These are phyloP conservation scores for Cryphonectria carpinicola DNA, from an alignment of 2,329 filamentous ascomycete species.

Conservation along the genomic window DNA sequence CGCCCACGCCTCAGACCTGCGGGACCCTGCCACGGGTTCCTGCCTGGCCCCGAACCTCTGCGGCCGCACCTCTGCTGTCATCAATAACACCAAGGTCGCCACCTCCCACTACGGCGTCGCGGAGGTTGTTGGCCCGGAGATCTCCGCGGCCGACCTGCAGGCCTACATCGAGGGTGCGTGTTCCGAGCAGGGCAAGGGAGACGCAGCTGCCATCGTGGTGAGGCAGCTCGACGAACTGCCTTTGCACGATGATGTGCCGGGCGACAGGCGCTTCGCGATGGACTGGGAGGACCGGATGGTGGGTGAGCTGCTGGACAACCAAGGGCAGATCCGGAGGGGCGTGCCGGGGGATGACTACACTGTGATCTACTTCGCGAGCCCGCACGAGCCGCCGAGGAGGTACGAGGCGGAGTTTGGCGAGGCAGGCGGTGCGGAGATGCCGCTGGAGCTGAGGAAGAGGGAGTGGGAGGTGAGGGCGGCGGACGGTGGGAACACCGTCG, in stretches of 20 bases:
- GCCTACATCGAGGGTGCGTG: conserved; percentile 54
- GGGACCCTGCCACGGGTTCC: conserved; percentile 46
- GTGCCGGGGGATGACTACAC: conserved; percentile 61
- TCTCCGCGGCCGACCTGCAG: conserved; percentile 47
- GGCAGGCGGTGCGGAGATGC: conserved; percentile 46
- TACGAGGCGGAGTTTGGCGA: conserved; percentile 71
- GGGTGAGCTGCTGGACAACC: conserved; percentile 46
- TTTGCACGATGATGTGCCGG: conserved; percentile 31
- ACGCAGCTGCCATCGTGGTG: conserved; percentile 40
- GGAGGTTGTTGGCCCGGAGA: conserved; percentile 59
- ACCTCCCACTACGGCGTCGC: conserved; percentile 53
- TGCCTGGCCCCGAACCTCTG: conserved; percentile 60
- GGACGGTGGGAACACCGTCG: conserved; percentile 50
- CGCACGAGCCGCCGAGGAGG: conserved; percentile 47
- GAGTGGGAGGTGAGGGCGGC: conserved; percentile 39
- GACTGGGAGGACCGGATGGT: conserved; percentile 48
- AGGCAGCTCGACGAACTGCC: conserved; percentile 49
- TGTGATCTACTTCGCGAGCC: conserved; percentile 74
- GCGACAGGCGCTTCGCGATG: conserved; percentile 41
- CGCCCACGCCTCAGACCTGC: conserved; percentile 71
- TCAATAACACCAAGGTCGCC: conserved; percentile 36
- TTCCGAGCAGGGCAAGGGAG: conserved; percentile 40
- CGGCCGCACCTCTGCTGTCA: conserved; percentile 39
- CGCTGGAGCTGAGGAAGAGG: conserved; percentile 75
- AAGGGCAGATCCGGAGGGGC: conserved; percentile 38